These are phyloP conservation scores for Fraxinus sp. DNA, from an alignment of 305 asterid genomes.

Conservation along the genomic window DNA sequence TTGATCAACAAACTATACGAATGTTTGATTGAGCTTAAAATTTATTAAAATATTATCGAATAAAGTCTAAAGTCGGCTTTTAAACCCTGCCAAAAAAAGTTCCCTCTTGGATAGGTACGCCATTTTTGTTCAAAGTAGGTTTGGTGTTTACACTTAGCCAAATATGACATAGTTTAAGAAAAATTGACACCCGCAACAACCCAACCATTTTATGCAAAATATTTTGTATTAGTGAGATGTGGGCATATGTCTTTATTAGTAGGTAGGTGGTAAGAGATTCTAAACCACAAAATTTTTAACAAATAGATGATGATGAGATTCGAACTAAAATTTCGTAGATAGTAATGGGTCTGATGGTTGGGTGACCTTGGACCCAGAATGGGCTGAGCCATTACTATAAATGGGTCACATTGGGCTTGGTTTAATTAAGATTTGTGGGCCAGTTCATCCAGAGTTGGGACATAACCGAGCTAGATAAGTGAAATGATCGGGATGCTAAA, in stretches of 20 bases:
- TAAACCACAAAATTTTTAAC: neutral
- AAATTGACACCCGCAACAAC: neutral
- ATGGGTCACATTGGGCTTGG: neutral
- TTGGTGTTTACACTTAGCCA: neutral
- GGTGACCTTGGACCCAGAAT: neutral
- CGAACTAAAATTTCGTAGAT: neutral
- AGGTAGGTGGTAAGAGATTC: neutral
- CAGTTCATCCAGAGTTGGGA: no score
- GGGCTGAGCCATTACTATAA: no score
- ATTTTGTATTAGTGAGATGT: neutral
- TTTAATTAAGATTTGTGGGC: no score
- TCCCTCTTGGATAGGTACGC: neutral
- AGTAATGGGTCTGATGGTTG: neutral
- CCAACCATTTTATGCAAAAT: neutral
- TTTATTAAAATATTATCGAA: neutral
- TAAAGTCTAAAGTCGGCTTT: neutral
- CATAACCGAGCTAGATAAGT: no score
- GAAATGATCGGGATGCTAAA: no score
- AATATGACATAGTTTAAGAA: neutral
- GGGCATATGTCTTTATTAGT: neutral
- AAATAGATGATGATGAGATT: neutral
- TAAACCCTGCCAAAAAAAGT: neutral
- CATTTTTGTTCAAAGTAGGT: neutral
- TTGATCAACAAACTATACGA: constrained; percentile 1
- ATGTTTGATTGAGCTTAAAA: neutral